phyloP scores from a whole-genome alignment of 306 rosid species.

The Boehmeria nivea region DNA sequence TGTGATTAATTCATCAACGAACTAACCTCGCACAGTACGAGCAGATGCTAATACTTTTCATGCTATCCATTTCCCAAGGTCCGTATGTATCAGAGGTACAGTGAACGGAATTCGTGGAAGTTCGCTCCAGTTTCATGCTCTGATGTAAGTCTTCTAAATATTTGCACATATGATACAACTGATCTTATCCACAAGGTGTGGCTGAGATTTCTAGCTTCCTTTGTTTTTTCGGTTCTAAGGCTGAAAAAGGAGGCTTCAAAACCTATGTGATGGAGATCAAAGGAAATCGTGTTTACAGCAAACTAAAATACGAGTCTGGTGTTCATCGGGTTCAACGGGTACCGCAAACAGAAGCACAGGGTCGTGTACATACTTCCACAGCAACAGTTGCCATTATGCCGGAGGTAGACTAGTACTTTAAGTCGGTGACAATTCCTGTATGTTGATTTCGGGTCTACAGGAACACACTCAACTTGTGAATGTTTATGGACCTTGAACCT shows the following conservation, averaged over 20 bases:
- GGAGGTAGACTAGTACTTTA: constrained; percentile 52
- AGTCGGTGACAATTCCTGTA: too few species aligned
- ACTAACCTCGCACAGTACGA: neutral
- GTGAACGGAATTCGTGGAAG: constrained; percentile 82
- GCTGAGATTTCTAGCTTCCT: neutral
- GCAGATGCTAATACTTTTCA: constrained; percentile 17
- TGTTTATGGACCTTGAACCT: too few species aligned
- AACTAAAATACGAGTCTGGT: constrained; percentile 91
- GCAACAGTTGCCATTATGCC: constrained; percentile 99
- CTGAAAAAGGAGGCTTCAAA: constrained; percentile 96
- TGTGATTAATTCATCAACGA: constrained; percentile 3
- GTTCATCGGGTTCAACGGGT: constrained; percentile 99
- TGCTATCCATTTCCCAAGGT: constrained; percentile 49
- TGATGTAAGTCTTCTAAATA: constrained; percentile 39
- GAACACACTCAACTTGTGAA: too few species aligned
- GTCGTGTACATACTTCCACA: constrained; percentile 96
- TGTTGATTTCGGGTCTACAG: too few species aligned
- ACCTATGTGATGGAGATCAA: constrained; percentile 93
- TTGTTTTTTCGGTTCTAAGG: constrained; percentile 37
- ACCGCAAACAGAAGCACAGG: constrained; percentile 95
- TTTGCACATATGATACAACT: constrained; percentile 7
- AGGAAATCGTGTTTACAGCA: constrained; percentile 87
- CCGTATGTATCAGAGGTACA: constrained; percentile 86
- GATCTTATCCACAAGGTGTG: neutral
- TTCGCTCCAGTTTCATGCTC: constrained; percentile 59